phyloP scores from a whole-genome alignment of 352 stramenopile genomes.

The Phytopythium chamaehyphon region DNA sequence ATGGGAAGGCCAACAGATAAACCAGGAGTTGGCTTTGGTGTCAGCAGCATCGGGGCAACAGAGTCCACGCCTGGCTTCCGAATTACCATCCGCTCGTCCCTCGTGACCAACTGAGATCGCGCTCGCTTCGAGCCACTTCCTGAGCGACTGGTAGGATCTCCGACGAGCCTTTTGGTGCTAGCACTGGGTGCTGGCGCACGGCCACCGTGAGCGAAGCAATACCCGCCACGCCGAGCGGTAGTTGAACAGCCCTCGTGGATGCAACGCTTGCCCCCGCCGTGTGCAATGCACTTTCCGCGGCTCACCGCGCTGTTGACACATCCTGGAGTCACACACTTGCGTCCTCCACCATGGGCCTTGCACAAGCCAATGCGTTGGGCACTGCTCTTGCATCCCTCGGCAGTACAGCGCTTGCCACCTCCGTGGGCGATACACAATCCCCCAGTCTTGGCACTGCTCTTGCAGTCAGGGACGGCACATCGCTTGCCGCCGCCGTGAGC shows the following conservation, averaged over 20 bases:
- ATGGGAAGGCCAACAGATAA: neutral
- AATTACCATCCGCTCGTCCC: neutral
- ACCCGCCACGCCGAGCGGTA: constrained; percentile 74
- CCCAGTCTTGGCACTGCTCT: constrained; percentile 80
- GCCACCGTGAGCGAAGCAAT: constrained; percentile 82
- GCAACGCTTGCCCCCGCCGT: constrained; percentile 81
- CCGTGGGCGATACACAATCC: constrained; percentile 80
- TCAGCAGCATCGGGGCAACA: neutral
- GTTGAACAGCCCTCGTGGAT: constrained; percentile 68
- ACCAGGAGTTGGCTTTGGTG: neutral
- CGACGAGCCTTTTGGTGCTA: neutral
- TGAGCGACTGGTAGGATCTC: neutral
- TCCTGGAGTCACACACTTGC: constrained; percentile 55
- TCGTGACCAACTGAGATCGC: neutral
- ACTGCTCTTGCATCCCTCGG: constrained; percentile 66
- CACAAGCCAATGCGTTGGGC: constrained; percentile 79
- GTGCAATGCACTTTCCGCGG: constrained; percentile 78
- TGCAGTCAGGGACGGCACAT: constrained; percentile 65
- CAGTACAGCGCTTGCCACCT: constrained; percentile 75
- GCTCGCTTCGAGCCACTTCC: neutral
- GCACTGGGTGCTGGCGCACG: neutral
- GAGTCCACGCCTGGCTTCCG: no score
- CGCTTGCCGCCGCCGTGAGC: constrained; percentile 78
- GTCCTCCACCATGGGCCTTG: constrained; percentile 81
- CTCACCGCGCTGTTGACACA: constrained; percentile 82